Base-by-base conservation (phyloP, 495 filamentous ascomycete genomes). In the Bathelium albidoporum region DNA sequence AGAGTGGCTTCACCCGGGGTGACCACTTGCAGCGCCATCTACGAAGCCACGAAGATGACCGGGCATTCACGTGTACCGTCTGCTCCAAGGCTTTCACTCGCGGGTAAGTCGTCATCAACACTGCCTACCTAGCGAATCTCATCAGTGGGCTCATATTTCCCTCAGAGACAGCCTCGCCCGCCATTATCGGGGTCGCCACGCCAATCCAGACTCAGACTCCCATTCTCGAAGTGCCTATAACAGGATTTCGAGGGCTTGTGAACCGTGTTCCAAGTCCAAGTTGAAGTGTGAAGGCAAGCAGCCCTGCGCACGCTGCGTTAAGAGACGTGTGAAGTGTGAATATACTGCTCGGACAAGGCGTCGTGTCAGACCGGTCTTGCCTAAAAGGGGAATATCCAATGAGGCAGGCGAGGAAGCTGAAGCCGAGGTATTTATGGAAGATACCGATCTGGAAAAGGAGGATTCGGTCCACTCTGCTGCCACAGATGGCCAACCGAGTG, bases 51-150 rank as follows among this genome's bases (percentile, higher is more conserved):
- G 49, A 55, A 55, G 49, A 55, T 29, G 49, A 55, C 29, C 49
- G 49, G 20, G 49, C 49, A 12, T 55, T 55, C 49, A 29, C 29
- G 22, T 55, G 49, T 20, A 26, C 20, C 29, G 49, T 55, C 49
- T 55, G 49, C 49, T 55, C 49, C 5, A 55, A 55, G 24, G 49
- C 49, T 24, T 55, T 55, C 24, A 55, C 49, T 55, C 49, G 49
- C 4, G 49, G 49, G 49, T 55, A 55, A 5, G 14, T 39, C 14
- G 24, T 16, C 49, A 29, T n/a, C 29, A 0, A 16, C 20, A n/a
- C 9, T 28, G n/a, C n/a, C n/a, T n/a, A n/a, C 29, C 20, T 20
- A 28, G 26, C 5, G 20, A 7, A 14, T 12, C 12, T 11, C 49
- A 28, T 11, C 7, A 2, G 26, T 3, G 16, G 24, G 16, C 24